Evolutionary conservation across 805 yeast genomes (phyloP), one percentile per base, ranked within the genome.

Genomic region (Candida gorgasii): DNA sequence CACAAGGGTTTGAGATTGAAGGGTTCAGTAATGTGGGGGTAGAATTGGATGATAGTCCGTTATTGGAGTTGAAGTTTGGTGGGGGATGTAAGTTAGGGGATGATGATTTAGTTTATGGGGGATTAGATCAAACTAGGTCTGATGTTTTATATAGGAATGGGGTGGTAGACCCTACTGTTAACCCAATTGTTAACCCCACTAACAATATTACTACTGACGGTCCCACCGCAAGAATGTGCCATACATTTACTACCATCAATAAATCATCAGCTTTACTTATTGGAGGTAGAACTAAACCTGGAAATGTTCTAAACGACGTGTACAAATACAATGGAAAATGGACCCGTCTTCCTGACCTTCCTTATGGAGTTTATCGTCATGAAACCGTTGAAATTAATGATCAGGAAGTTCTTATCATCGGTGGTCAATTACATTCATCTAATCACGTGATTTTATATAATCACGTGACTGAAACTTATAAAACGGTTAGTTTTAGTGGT

Each of bases 241-340:
- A 85, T 51, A 66, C 81, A 0, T 50, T 79, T 24, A 70, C 76
- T 0, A 41, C 54, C 0, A 28, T 76, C 1, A 51, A 45, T 2
- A 49, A 56, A 11, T 55, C 57, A 1, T 8, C 16, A 5, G 54
- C 51, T 0, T 42, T 82, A 1, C 47, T 84, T 3, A 61, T 78
- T 24, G 95, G 93, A 2, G 95, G 95, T 3, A 71, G 95, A 46
- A 61, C 73, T 2, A 71, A 79, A 1, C 95, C 95, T 0, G 72
- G 75, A 2, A 56, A 59, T 8, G 62, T 68, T 0, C 55, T 77
- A 28, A 42, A 41, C 4, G 73, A 69, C 42, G 60, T 62, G 0
- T 65, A 65, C 56, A 42, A 44, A 22, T 49, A 45, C 11, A 47
- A 51, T 20, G 41, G 42, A 2, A 26, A 39, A 3, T 84, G 89